These are phyloP conservation scores for Lecanicillium sp. DNA, from an alignment of 2,329 filamentous ascomycete species.

Conservation along the genomic window DNA sequence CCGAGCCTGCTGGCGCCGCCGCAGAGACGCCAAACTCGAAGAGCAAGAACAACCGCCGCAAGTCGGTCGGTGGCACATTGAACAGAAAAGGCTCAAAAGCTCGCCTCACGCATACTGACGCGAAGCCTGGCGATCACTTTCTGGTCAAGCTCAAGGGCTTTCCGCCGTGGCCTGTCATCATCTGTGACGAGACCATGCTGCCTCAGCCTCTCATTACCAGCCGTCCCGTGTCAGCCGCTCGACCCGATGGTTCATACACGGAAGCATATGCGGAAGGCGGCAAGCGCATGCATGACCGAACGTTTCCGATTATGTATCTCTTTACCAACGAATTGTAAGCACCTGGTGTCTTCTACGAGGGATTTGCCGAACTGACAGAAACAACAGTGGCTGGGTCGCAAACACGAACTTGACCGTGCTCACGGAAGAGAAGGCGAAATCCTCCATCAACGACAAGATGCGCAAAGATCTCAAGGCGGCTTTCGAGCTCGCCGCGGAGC, in stretches of 20 bases:
- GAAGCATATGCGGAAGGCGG: constrained; percentile 83
- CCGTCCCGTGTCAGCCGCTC: constrained; percentile 76
- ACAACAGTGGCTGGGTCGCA: constrained; percentile 76
- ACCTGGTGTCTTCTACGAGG: too few relatives aligned
- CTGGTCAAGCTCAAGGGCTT: constrained; percentile 92
- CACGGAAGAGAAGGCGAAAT: constrained; percentile 62
- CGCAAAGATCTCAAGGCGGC: constrained; percentile 72
- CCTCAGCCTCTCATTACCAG: constrained; percentile 67
- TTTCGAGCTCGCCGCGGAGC: constrained; percentile 71
- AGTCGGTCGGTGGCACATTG: constrained; percentile 64
- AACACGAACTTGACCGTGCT: constrained; percentile 78
- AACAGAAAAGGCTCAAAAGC: constrained; percentile 78
- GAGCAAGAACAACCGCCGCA: constrained; percentile 53
- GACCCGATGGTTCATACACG: constrained; percentile 76
- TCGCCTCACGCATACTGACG: constrained; percentile 65
- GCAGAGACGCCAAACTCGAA: constrained; percentile 27
- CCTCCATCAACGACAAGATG: constrained; percentile 66
- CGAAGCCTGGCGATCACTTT: constrained; percentile 85
- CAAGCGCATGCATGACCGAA: constrained; percentile 76
- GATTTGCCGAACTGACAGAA: too few relatives aligned
- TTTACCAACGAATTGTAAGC: constrained; percentile 96
- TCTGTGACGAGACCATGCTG: constrained; percentile 92
- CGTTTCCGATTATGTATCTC: constrained; percentile 92
- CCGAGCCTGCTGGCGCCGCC: constrained; percentile 19
- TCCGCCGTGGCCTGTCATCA: constrained; percentile 87